Conservation (phyloP, 805 yeast genomes). For the Candida schatavii region DNA sequence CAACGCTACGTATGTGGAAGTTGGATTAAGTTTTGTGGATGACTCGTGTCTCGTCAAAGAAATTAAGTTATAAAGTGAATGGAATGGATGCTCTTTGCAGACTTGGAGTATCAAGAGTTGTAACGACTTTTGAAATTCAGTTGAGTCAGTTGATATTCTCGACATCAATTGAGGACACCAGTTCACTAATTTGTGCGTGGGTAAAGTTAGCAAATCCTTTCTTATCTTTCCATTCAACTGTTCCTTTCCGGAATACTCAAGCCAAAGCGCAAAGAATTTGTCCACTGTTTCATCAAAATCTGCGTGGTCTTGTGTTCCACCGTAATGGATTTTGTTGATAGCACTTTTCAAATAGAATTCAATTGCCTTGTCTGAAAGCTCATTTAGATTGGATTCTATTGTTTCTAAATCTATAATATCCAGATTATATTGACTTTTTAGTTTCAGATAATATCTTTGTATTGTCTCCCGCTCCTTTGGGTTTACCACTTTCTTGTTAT, state of each 20-base stretch:
- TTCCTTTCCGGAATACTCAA: conserved; percentile 52
- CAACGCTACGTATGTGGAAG: conserved; percentile 50
- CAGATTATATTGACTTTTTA: conserved; percentile 45
- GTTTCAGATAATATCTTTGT: conserved; percentile 47
- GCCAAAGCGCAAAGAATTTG: conserved; percentile 81
- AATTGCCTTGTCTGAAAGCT: conserved; percentile 52
- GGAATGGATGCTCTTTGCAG: conserved; percentile 65
- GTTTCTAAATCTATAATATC: conserved; percentile 48
- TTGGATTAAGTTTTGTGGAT: conserved; percentile 23
- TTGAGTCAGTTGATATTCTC: conserved; percentile 48
- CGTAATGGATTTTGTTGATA: conserved; percentile 23
- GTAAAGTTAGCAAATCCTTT: conserved; percentile 39
- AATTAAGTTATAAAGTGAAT: conserved; percentile 60
- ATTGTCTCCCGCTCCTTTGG: conserved; percentile 52
- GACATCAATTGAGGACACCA: conserved; percentile 87
- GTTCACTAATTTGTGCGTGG: conserved; percentile 62
- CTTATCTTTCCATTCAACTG: conserved; percentile 43
- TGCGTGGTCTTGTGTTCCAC: conserved; percentile 22
- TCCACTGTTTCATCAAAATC: conserved; percentile 55
- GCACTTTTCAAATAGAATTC: conserved; percentile 50
- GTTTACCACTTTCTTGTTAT: conserved; percentile 37
- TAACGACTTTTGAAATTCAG: conserved; percentile 55
- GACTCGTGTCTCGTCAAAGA: conserved; percentile 51
- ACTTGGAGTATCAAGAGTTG: conserved; percentile 45
- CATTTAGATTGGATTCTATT: conserved; percentile 34